Conservation (phyloP, 805 yeast genomes). For the Pichia scutulata region DNA sequence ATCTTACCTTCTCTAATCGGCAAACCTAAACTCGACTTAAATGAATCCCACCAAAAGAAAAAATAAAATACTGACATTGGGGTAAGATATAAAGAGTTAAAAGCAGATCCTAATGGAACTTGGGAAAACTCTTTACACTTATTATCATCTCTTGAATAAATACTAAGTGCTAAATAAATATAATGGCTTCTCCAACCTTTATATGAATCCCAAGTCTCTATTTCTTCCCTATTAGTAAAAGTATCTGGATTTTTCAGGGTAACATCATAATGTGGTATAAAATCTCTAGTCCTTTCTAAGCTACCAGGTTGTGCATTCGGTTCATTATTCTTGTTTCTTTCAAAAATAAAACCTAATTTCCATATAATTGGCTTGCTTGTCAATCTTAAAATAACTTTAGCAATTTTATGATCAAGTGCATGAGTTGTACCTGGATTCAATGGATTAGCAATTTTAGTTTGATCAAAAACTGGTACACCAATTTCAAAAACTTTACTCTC, state of each 20-base stretch:
- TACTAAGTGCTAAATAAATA: slow-evolving; percentile 60
- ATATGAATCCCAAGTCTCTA: slow-evolving; percentile 66
- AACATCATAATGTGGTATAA: slow-evolving; percentile 56
- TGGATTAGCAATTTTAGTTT: slow-evolving; percentile 23
- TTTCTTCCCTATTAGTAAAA: slow-evolving; percentile 30
- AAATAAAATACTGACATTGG: slow-evolving; percentile 65
- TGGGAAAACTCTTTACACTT: slow-evolving; percentile 7
- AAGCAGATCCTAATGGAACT: slow-evolving; percentile 26
- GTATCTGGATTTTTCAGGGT: slow-evolving; percentile 48
- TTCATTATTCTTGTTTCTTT: slow-evolving; percentile 40
- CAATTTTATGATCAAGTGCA: slow-evolving; percentile 32
- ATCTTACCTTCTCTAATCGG: slow-evolving; percentile 73
- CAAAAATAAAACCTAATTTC: slow-evolving; percentile 70
- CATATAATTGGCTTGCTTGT: slow-evolving; percentile 61
- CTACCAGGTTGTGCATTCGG: slow-evolving; percentile 29
- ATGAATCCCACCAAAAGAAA: slow-evolving; percentile 79
- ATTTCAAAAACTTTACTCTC: slow-evolving; percentile 50
- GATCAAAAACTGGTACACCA: slow-evolving; percentile 45
- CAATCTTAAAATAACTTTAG: slow-evolving; percentile 51
- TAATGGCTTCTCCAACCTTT: slow-evolving; percentile 73
- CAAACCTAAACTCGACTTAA: slow-evolving; percentile 68
- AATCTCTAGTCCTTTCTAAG: slow-evolving; percentile 35
- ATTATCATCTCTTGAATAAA: slow-evolving; percentile 33
- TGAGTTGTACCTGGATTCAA: slow-evolving; percentile 14
- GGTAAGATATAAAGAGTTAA: slow-evolving; percentile 70